These are phyloP conservation scores for Picochlorum sp. DNA, from an alignment of 139 green algal species.

Conservation along the genomic window DNA sequence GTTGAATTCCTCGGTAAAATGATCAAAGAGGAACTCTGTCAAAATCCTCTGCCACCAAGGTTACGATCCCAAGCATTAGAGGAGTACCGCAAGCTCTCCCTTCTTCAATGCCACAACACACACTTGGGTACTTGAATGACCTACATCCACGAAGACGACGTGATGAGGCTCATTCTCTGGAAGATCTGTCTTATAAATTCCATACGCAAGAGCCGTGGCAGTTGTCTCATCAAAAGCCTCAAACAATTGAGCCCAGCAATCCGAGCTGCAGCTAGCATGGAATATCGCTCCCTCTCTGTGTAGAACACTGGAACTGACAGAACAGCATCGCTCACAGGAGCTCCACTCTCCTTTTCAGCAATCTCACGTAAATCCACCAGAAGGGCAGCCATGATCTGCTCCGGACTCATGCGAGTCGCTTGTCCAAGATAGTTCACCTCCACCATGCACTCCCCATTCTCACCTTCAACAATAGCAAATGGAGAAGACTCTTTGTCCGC, in stretches of 20 bases:
- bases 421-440: slow-evolving; percentile 61
- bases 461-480: slow-evolving; percentile 60
- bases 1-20: slow-evolving; percentile 85
- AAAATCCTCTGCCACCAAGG: slow-evolving; percentile 83
- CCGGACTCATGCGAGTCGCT: slow-evolving; percentile 39
- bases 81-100: slow-evolving; percentile 73
- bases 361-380: slow-evolving; percentile 87
- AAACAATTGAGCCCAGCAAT: slow-evolving; percentile 86
- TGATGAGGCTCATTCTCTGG: slow-evolving; percentile 74
- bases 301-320: slow-evolving; percentile 85
- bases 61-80: slow-evolving; percentile 84
- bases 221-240: slow-evolving; percentile 93
- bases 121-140: slow-evolving; percentile 83
- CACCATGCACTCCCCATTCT: slow-evolving; percentile 66
- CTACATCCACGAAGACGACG: slow-evolving; percentile 93
- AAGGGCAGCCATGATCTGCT: slow-evolving; percentile 80
- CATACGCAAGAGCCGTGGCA: slow-evolving; percentile 90
- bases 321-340: slow-evolving; percentile 82
- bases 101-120: slow-evolving; percentile 88
- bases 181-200: slow-evolving; percentile 98
- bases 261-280: slow-evolving; percentile 65
- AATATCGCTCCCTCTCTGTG: slow-evolving; percentile 71
- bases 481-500: slow-evolving; percentile 60
- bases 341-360: slow-evolving; percentile 73
- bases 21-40: slow-evolving; percentile 86